phyloP scores from a whole-genome alignment of 2,329 filamentous ascomycete species.

The Fusarium decemcellulare region DNA sequence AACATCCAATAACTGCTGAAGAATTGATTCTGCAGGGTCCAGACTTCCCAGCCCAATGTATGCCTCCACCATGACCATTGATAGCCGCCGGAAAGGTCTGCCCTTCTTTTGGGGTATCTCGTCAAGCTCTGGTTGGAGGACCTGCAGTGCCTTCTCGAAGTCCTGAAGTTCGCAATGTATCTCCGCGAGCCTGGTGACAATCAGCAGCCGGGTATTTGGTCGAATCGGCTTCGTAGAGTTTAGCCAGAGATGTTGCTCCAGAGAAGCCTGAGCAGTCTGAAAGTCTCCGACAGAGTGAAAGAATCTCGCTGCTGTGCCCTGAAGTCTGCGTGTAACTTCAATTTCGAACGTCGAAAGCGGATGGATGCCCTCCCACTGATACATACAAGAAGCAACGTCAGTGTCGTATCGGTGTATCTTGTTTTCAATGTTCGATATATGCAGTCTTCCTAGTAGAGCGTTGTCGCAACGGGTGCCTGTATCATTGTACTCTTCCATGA shows the following conservation, averaged over 20 bases:
- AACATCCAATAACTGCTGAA: conserved; percentile 25
- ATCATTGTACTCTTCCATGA: conserved; percentile 32
- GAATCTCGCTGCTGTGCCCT: conserved; percentile 50
- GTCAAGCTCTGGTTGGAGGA: conserved; percentile 44
- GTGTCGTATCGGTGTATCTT: conserved; percentile 51
- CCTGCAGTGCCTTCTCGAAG: conserved; percentile 34
- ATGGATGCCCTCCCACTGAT: conserved; percentile 48
- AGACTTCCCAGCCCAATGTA: conserved; percentile 41
- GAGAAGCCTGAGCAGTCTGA: conserved; percentile 43
- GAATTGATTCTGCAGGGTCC: conserved; percentile 17
- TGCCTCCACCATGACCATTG: conserved; percentile 45
- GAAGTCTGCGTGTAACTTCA: conserved; percentile 51
- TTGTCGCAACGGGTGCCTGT: conserved; percentile 45
- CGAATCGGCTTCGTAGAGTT: conserved; percentile 45
- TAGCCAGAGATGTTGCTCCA: conserved; percentile 50
- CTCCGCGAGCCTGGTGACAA: conserved; percentile 48
- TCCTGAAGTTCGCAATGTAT: conserved; percentile 49
- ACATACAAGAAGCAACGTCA: conserved; percentile 48
- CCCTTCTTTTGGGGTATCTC: conserved; percentile 31
- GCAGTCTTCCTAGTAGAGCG: conserved; percentile 49
- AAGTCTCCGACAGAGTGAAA: conserved; percentile 54
- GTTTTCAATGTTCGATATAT: conserved; percentile 53
- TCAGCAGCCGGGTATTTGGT: conserved; percentile 42
- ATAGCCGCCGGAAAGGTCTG: conserved; percentile 42
- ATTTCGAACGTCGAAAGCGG: conserved; percentile 51